Base-by-base conservation (phyloP, 2,329 filamentous ascomycete genomes). In the Xenoacremonium recifei region DNA sequence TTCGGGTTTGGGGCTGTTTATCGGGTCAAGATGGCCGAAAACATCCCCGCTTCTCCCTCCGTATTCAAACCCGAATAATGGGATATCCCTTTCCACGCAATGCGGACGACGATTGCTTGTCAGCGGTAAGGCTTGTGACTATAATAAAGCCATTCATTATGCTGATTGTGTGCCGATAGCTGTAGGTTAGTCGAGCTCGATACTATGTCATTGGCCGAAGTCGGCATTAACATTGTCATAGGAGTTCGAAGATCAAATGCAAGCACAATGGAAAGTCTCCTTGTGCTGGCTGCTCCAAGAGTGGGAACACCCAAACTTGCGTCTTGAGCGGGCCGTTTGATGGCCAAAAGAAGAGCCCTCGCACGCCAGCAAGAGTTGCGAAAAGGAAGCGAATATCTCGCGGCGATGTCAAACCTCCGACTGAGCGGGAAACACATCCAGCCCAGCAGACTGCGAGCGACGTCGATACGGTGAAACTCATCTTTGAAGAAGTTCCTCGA, bases 161-260 rank as follows among this genome's bases (percentile, higher is more conserved):
- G 32, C n/a, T 38, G 43, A 25, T 21, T 20, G 9, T 30, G 38
- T 13, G 4, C 4, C 1, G 6, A 4, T 37, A 58, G 55, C 34
- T 58, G 55, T 51, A 54, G 55, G 55, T 58, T 47, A 36, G 34
- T 3, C n/a, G 3, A 20, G 11, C 18, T 16, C 6, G 10, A 12
- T 9, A 27, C 16, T 18, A 16, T 16, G 29, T 15, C 20, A 9
- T 19, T 19, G 16, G 10, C 7, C 29, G 7, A 27, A 32, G 16
- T 30, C 23, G 20, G 15, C 43, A 21, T 43, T 16, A 16, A 37
- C 16, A 15, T 16, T 35, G 5, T 19, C 15, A 21, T 23, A 58
- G 55, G 27, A 46, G 34, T 38, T 57, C 55, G 3, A 58, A 58
- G 32, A 49, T 58, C 38, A 58, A 58, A 12, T 58, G 55, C 10